phyloP scores from a whole-genome alignment of 495 filamentous ascomycete species.

The Tuber aestivum region DNA sequence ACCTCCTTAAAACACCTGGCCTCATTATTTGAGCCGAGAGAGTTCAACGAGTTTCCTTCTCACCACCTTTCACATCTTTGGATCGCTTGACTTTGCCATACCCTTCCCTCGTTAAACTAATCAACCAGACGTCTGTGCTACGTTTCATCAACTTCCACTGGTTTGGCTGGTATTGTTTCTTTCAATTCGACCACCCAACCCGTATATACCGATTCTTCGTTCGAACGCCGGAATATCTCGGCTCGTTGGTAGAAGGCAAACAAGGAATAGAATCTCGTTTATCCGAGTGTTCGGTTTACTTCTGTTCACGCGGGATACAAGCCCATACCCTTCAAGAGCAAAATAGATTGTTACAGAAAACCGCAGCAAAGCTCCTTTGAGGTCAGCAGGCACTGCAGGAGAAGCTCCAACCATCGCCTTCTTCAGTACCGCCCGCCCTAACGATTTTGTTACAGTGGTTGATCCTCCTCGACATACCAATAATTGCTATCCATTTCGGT shows the following conservation, averaged over 20 bases:
- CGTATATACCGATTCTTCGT: background rate
- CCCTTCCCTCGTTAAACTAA: background rate
- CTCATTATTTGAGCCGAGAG: background rate
- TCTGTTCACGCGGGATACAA: background rate
- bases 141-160: background rate
- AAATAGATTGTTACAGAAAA: constrained; percentile 35
- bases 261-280: background rate
- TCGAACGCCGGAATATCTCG: background rate
- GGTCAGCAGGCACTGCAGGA: constrained; percentile 94
- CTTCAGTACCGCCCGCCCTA: constrained; percentile 40
- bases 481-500: background rate
- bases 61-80: background rate
- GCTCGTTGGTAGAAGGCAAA: background rate
- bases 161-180: constrained; percentile 1
- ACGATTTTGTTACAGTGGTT: constrained; percentile 22
- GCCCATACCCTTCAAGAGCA: constrained; percentile 15
- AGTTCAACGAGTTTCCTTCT: background rate
- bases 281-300: background rate
- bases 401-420: constrained; percentile 45
- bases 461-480: constrained; percentile 14
- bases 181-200: background rate
- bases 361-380: constrained; percentile 61
- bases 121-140: background rate
- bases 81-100: background rate
- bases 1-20: background rate